Evolutionary conservation across 73 alveolate genomes (phyloP).

Genomic region (Breviolum minutum): DNA sequence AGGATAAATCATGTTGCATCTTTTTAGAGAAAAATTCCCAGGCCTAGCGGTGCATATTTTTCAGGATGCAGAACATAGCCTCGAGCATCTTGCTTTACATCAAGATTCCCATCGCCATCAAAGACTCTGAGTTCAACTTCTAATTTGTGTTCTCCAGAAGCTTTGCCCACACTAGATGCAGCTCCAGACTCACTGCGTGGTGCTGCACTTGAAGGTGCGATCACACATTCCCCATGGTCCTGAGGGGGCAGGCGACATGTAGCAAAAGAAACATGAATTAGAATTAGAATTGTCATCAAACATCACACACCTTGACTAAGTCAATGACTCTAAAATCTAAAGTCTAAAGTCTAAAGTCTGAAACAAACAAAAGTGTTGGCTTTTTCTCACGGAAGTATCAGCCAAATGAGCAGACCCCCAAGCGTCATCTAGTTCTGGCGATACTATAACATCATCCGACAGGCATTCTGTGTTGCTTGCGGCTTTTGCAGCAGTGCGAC

Average conservation of each 20-base stretch:
- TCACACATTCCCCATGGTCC: slow-evolving; percentile 3
- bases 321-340: not conserved
- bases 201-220: not conserved
- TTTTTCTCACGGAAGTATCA: not conserved
- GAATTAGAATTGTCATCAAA: not conserved
- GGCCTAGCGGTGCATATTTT: not conserved
- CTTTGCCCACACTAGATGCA: not conserved
- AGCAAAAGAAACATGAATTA: not conserved
- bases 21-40: not conserved
- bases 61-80: not conserved
- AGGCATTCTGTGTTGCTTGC: not conserved
- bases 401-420: not conserved
- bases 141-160: too few relatives aligned
- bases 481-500: not conserved
- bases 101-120: not conserved
- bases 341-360: not conserved
- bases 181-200: not conserved
- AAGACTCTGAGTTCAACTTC: not conserved
- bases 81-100: not conserved
- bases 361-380: not conserved
- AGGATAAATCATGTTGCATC: not conserved
- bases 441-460: not conserved
- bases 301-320: not conserved
- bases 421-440: not conserved
- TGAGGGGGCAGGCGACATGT: not conserved